Evolutionary conservation across 2,329 filamentous ascomycete species (phyloP).

Genomic region (Herpomyces periplanetae): DNA sequence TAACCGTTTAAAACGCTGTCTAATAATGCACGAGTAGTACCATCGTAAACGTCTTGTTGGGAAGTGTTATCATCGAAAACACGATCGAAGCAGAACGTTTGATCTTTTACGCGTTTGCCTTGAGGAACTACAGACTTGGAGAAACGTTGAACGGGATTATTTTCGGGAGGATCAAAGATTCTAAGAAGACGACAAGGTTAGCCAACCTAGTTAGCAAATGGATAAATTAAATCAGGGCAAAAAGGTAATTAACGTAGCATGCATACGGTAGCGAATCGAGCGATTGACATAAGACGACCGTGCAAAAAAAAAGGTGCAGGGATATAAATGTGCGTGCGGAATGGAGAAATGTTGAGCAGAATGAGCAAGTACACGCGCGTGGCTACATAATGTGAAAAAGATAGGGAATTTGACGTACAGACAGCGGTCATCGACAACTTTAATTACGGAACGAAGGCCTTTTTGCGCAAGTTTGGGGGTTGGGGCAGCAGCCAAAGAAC

Average conservation of each 20-base stretch:
- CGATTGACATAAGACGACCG: no score
- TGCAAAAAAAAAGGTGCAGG: no score
- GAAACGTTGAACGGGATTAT: slow-evolving; percentile 62
- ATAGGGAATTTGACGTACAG: slow-evolving; percentile 20
- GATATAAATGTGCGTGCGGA: no score
- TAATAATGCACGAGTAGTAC: slow-evolving; percentile 52
- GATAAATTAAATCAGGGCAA: not conserved
- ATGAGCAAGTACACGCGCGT: not conserved
- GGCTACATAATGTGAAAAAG: slow-evolving; percentile 2
- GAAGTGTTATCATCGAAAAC: slow-evolving; percentile 85
- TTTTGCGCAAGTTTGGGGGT: slow-evolving; percentile 49
- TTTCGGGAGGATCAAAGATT: slow-evolving; percentile 84
- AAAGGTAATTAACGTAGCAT: slow-evolving; percentile 2
- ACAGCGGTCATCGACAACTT: slow-evolving; percentile 80
- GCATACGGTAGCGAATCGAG: slow-evolving; percentile 4
- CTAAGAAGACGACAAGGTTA: slow-evolving; percentile 10
- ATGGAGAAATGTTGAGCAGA: no score
- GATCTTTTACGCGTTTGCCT: slow-evolving; percentile 79
- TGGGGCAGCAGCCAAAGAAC: slow-evolving; percentile 54
- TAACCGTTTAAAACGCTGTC: slow-evolving; percentile 88
- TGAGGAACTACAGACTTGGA: slow-evolving; percentile 32
- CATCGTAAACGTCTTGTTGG: slow-evolving; percentile 75
- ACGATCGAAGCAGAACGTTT: slow-evolving; percentile 80
- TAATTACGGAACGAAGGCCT: slow-evolving; percentile 63
- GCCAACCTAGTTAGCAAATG: not conserved